A percentile compares a stretch with the other conserved stretches of the same genome.
Evolutionary conservation across 176 grass and related monocot species (phyloP).

Genomic region (Poa annua): DNA sequence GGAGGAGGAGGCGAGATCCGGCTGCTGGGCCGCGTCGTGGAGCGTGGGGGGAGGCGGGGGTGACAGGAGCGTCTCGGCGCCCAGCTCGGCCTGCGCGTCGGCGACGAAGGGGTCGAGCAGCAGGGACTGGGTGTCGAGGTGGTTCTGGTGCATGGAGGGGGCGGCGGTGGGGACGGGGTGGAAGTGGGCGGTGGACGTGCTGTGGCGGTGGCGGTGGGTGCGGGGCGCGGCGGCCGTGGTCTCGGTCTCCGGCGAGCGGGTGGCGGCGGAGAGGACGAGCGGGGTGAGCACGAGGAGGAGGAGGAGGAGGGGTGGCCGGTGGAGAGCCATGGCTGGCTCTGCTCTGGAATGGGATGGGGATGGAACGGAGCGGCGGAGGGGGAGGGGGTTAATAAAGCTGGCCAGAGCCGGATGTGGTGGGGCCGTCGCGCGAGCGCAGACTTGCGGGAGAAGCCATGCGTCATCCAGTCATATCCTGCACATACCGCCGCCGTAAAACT

Average conservation of each 20-base stretch:
- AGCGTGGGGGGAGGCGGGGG: too few species aligned
- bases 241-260: conserved; percentile 15
- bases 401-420: background rate
- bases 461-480: too few species aligned
- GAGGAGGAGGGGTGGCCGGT: background rate
- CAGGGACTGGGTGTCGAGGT: conserved; percentile 37
- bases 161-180: conserved; percentile 15
- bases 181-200: conserved; percentile 29
- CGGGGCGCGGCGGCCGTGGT: background rate
- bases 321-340: conserved; percentile 35
- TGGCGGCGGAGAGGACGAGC: background rate
- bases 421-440: background rate
- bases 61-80: too few species aligned
- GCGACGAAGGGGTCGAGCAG: conserved; percentile 34
- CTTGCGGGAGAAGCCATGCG: background rate
- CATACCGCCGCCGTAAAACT: too few species aligned
- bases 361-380: background rate
- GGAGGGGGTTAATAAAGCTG: background rate
- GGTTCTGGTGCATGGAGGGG: conserved; percentile 52
- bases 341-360: background rate
- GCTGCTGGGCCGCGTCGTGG: too few species aligned
- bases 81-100: background rate
- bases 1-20: too few species aligned
- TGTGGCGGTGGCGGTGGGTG: conserved; percentile 23
- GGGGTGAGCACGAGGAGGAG: conserved; percentile 33